Conservation (phyloP, 2,329 filamentous ascomycete genomes). For the Clarireedia hainanense region DNA sequence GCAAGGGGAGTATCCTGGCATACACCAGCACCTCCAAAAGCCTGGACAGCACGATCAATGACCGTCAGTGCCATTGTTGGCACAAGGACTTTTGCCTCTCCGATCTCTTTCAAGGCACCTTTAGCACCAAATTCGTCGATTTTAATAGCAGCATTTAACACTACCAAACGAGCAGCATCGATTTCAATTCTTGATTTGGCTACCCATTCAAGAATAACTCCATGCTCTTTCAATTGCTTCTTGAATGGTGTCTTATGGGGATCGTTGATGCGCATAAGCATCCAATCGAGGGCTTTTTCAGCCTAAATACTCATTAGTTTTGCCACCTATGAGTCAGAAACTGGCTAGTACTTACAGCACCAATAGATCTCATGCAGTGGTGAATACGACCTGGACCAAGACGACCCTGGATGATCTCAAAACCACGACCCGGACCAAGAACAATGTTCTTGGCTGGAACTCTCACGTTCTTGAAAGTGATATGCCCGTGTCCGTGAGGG, state of each 20-base stretch:
- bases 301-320: conserved; percentile 41
- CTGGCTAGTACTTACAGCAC: conserved; percentile 48
- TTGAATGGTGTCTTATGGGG: conserved; percentile 85
- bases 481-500: conserved; percentile 94
- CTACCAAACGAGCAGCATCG: conserved; percentile 79
- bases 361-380: conserved; percentile 93
- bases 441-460: conserved; percentile 80
- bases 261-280: conserved; percentile 92
- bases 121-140: conserved; percentile 90
- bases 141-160: conserved; percentile 89
- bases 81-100: conserved; percentile 87
- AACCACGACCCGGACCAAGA: conserved; percentile 86
- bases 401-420: conserved; percentile 97
- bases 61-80: conserved; percentile 75
- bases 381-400: conserved; percentile 94
- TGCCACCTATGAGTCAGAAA: background rate
- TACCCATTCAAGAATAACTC: conserved; percentile 91
- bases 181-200: conserved; percentile 90
- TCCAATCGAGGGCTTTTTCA: conserved; percentile 87
- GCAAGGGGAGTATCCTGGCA: conserved; percentile 92
- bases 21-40: conserved; percentile 84
- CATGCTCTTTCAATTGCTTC: conserved; percentile 78
- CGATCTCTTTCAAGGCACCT: conserved; percentile 84
- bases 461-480: conserved; percentile 82
- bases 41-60: conserved; percentile 90